Conservation (phyloP, 805 yeast species). For the Torulaspora gathmanii region DNA sequence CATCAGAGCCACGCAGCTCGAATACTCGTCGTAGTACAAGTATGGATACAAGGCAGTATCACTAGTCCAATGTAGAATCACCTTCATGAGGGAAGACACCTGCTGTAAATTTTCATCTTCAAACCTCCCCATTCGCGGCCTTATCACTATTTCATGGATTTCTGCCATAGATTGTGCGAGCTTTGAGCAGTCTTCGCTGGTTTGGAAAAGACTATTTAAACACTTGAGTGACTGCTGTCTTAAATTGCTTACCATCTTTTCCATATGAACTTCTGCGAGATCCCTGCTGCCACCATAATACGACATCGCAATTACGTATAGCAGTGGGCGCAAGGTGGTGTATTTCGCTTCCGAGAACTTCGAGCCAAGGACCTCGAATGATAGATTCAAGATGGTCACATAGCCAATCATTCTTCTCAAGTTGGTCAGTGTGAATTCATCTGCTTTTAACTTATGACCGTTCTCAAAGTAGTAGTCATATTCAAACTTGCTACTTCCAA, state of each 20-base stretch:
- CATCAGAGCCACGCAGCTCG: constrained; percentile 53
- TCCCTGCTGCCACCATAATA: constrained; percentile 40
- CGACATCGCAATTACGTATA: constrained; percentile 51
- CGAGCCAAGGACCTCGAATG: constrained; percentile 48
- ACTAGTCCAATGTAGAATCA: constrained; percentile 58
- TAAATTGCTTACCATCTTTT: constrained; percentile 50
- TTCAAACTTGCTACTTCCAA: constrained; percentile 56
- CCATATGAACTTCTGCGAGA: constrained; percentile 25
- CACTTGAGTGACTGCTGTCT: constrained; percentile 67
- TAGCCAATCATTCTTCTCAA: constrained; percentile 60
- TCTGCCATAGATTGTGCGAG: constrained; percentile 53
- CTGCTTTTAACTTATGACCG: constrained; percentile 19
- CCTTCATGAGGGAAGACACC: constrained; percentile 68
- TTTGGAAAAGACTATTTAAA: constrained; percentile 50
- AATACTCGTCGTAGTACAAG: constrained; percentile 50
- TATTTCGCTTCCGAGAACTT: constrained; percentile 47
- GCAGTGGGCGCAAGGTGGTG: constrained; percentile 51
- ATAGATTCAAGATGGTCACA: constrained; percentile 39
- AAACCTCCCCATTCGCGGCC: constrained; percentile 63
- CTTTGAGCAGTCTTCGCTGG: constrained; percentile 45
- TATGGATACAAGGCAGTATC: constrained; percentile 45
- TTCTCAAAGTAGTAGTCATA: constrained; percentile 36
- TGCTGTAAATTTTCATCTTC: constrained; percentile 76
- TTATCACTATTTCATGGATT: constrained; percentile 51
- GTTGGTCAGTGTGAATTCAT: constrained; percentile 29